Base-by-base conservation (phyloP, 306 rosid genomes). In the Casuarina equisetifolia region DNA sequence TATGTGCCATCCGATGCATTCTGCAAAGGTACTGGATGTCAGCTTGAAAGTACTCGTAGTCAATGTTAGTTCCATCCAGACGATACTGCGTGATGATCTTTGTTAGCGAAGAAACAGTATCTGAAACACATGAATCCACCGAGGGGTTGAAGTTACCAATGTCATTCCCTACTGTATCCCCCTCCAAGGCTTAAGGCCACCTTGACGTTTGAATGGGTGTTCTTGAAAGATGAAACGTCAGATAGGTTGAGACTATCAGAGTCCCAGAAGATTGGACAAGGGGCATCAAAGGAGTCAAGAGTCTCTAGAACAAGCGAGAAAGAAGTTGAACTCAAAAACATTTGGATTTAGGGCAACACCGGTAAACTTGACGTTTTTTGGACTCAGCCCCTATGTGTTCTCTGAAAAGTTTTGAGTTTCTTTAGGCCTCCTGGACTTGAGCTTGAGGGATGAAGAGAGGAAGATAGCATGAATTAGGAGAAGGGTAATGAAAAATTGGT, bases 181-280 rank as follows among this genome's bases (percentile, higher is more conserved):
- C 95, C 98, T 55, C 98, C 97, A 0, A 93, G 79, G 78, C 98
- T 91, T 1, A 93, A 16, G 32, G 87, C 95, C 11, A 93, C 93
- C 74, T 80, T 91, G 42, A 93, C 97, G 59, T 93, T 93, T 16
- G 98, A 73, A 43, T 90, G 78, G 13, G 66, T 3, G 2, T 11
- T 72, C 73, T 90, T 93, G 61, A 90, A 83, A 79, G 84, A 63
- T 1, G 96, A 84, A 51, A 91, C 97, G 25, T 89, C 86, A 55
- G 93, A 84, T 8, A 96, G 91, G 77, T 76, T 74, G 12, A 93
- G 98, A 61, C 91, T 91, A 1, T 62, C 1, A 0, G 89, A 49
- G 73, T 91, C 96, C 96, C 97, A 93, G 45, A 90, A 93, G 44
- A 90, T 93, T 39, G 94, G 86, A 17, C 92, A 80, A 5, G 90